Conservation (phyloP, 192 early-diverging fungal genomes). For the Powellomyces hirtus region DNA sequence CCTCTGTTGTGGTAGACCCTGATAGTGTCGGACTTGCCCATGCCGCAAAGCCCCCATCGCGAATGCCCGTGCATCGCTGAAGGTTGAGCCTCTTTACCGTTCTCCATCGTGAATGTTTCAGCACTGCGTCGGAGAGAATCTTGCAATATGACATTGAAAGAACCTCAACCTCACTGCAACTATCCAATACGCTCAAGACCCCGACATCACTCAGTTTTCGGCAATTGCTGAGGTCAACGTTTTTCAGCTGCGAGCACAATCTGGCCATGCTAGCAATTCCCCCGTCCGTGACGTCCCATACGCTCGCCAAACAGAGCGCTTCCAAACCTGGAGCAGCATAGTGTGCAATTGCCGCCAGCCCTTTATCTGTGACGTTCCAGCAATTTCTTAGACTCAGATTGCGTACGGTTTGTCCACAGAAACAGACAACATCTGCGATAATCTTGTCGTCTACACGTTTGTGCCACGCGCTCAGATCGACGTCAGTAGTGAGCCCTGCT, state of each 20-base stretch:
- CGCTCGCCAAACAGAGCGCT: slow-evolving; percentile 56
- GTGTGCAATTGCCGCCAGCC: slow-evolving; percentile 44
- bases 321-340: slow-evolving; percentile 37
- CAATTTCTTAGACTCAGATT: slow-evolving; percentile 61
- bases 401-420: slow-evolving; percentile 46
- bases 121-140: slow-evolving; percentile 61
- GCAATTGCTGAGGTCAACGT: slow-evolving; percentile 76
- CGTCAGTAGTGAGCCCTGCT: slow-evolving; percentile 34
- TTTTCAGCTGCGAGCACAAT: slow-evolving; percentile 41
- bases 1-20: background rate
- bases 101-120: slow-evolving; percentile 53
- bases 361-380: slow-evolving; percentile 68
- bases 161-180: slow-evolving; percentile 22
- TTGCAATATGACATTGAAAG: slow-evolving; percentile 74
- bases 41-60: slow-evolving; percentile 57
- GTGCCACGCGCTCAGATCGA: slow-evolving; percentile 60
- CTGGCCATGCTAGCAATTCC: slow-evolving; percentile 50
- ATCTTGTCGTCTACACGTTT: slow-evolving; percentile 57
- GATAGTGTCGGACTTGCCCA: slow-evolving; percentile 30
- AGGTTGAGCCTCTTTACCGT: slow-evolving; percentile 63
- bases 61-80: slow-evolving; percentile 74
- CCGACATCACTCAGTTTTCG: slow-evolving; percentile 69
- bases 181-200: slow-evolving; percentile 52
- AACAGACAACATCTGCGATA: slow-evolving; percentile 34
- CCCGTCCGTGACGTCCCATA: slow-evolving; percentile 72